Conservation (phyloP, 441 rosid genomes). For the Arabidopsis hybrid region DNA sequence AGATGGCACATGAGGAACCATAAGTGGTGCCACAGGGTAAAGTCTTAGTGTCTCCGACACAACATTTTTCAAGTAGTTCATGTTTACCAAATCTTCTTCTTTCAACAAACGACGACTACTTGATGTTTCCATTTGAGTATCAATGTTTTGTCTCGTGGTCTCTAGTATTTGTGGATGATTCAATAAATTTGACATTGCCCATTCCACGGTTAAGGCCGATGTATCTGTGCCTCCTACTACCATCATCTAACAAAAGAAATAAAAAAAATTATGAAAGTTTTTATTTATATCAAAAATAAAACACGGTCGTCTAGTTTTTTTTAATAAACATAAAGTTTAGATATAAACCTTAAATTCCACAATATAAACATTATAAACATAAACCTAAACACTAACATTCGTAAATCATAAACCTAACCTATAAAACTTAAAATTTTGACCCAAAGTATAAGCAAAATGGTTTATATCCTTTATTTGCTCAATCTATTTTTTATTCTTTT, state of each 20-base stretch:
- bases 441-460: neutral
- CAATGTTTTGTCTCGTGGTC: conserved; percentile 48
- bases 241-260: conserved; percentile 31
- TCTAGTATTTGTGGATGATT: conserved; percentile 50
- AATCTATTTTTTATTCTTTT: neutral
- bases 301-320: neutral
- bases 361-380: neutral
- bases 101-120: conserved; percentile 37
- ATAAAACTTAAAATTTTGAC: neutral
- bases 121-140: conserved; percentile 38
- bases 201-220: conserved; percentile 53
- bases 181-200: conserved; percentile 58
- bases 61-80: conserved; percentile 52
- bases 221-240: conserved; percentile 52
- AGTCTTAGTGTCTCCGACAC: conserved; percentile 56
- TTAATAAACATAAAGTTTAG: neutral
- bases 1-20: conserved; percentile 54
- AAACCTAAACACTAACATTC: neutral
- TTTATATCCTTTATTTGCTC: neutral
- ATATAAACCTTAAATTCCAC: neutral
- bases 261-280: neutral
- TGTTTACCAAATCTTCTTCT: conserved; percentile 56
- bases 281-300: neutral
- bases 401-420: neutral
- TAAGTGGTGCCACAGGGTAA: conserved; percentile 55